Percentiles rank a stretch among this genome's conserved stretches.
These are phyloP conservation scores for Eremochloa ophiuroides DNA, from an alignment of 176 grass and related monocot genomes.

Conservation along the genomic window DNA sequence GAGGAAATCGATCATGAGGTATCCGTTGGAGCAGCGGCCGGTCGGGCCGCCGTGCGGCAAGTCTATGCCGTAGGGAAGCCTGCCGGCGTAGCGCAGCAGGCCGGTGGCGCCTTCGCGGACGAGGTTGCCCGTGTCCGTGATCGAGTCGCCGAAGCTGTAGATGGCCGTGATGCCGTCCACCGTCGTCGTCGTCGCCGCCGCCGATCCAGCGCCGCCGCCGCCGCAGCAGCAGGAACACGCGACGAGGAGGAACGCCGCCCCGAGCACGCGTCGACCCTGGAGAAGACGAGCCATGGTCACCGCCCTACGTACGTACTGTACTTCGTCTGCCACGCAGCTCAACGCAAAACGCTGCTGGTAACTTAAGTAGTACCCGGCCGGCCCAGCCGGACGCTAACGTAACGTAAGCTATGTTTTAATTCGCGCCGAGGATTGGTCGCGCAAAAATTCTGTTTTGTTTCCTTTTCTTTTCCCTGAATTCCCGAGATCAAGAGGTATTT, in stretches of 20 bases:
- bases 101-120: neutral
- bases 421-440: too few species aligned
- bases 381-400: too few species aligned
- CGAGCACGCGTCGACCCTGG: neutral
- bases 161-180: slow-evolving; percentile 10
- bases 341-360: neutral
- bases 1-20: slow-evolving; percentile 41
- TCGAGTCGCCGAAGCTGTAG: slow-evolving; percentile 30
- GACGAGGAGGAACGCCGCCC: neutral
- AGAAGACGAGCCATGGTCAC: neutral
- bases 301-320: neutral
- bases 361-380: too few species aligned
- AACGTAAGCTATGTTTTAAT: too few species aligned
- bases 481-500: too few species aligned
- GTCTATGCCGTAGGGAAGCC: neutral
- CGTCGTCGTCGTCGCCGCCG: neutral
- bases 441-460: too few species aligned
- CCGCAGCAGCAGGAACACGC: neutral
- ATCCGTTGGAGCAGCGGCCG: slow-evolving; percentile 37
- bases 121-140: slow-evolving; percentile 27
- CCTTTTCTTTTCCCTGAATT: too few species aligned
- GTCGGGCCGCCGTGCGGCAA: neutral
- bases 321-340: neutral
- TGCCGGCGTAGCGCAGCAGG: neutral
- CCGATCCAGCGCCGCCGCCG: neutral